Conservation (phyloP, 345 rosid species). For the Salix brachista region DNA sequence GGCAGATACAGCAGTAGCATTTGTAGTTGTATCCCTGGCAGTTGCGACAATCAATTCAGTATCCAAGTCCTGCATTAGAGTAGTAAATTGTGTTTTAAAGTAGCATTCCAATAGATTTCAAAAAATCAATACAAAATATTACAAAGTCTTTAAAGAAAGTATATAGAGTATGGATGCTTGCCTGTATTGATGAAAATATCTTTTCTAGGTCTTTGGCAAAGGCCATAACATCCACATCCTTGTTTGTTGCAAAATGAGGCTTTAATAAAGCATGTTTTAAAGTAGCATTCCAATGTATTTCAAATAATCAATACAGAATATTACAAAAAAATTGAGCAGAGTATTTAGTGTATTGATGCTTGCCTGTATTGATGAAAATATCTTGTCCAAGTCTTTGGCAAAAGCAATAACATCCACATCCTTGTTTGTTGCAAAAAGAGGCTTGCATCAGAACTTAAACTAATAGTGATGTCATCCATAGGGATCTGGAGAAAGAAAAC, state of each 20-base stretch:
- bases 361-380: conserved; percentile 84
- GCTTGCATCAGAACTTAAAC: no score
- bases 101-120: neutral
- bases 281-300: neutral
- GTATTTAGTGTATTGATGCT: conserved; percentile 37
- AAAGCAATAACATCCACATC: conserved; percentile 78
- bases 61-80: conserved; percentile 67
- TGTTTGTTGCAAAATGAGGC: conserved; percentile 55
- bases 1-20: conserved; percentile 82
- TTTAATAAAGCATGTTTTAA: neutral
- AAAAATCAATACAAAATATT: neutral
- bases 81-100: neutral
- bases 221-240: conserved; percentile 71
- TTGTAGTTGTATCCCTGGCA: conserved; percentile 58
- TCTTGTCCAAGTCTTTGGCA: conserved; percentile 81
- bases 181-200: conserved; percentile 88
- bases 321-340: neutral
- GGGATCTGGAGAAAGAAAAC: no score
- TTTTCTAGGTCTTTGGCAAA: conserved; percentile 87
- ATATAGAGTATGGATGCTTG: conserved; percentile 38
- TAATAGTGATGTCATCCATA: no score
- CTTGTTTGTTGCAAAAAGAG: conserved; percentile 59
- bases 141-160: neutral
- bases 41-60: conserved; percentile 84
- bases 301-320: neutral